Base-by-base conservation (phyloP, 2,329 filamentous ascomycete genomes). In the Lomentospora prolificans region DNA sequence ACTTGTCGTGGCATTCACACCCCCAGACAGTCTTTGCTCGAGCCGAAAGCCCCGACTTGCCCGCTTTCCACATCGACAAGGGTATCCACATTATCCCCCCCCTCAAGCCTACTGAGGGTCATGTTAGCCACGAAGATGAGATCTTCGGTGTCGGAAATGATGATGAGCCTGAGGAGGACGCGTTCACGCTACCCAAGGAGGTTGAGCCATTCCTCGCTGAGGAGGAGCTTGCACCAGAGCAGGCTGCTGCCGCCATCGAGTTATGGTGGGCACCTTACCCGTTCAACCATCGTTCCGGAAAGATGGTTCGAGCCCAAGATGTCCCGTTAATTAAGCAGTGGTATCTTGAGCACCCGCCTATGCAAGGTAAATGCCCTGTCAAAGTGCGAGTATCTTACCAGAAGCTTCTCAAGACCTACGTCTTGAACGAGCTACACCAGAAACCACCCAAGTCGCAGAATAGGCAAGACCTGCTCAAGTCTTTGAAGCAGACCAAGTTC, bases 231-330 rank as follows among this genome's bases (percentile, higher is more conserved):
- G 92, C 90, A 65, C 96, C 87, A 3, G 83, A 87, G 14, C 89
- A 97, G 58, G 99, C 94, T 3, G 82, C 91, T 3, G 86, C 90
- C 10, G 95, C 94, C 2, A 96, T 99, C 61, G 84, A 90, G 53
- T 75, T 99, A 22, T 99, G 94, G 92, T 99, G 95, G 95, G 92
- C 94, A 27, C 95, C 94, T 24, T 96, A 89, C 67, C 94, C 95
- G 0, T 99, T 99, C 68, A 86, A 99, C 70, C 85, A 90, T 64
- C 83, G 94, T 57, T 97, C 94, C 39, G 94, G 94, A 33, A 87
- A 85, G 61, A 99, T 96, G 91, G 91, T 97, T 58, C 84, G 95
- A 55, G 94, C 94, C 10, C 91, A 99, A 70, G 95, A 99, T 69
- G 94, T 99, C 19, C 90, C 95, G 3, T 75, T 99, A 7, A 88